Base-by-base conservation (phyloP, 495 filamentous ascomycete genomes). In the Lasiosphaeria miniovina region DNA sequence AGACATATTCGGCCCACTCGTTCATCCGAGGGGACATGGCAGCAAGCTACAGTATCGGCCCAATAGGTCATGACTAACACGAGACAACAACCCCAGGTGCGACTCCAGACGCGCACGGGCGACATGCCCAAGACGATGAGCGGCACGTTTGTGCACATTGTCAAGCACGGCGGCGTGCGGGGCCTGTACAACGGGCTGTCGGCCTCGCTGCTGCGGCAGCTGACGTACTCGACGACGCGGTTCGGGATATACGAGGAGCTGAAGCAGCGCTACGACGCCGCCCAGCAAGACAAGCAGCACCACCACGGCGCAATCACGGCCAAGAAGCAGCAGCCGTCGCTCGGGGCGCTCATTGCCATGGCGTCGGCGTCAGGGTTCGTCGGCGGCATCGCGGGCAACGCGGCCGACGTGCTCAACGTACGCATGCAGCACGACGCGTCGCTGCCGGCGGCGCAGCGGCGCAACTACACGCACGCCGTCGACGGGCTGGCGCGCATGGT, bases 351-450 rank as follows among this genome's bases (percentile, higher is more conserved):
- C 1, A 77, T 98, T 62, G 87, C 81, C 61, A 89, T 98, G 68
- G 88, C 93, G 55, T 87, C 84, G 11, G 78, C 82, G 17, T 95
- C 94, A 3, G 94, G 94, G 50, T 88, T 96, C 72, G 74, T 96
- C 4, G 94, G 94, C 58, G 94, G 94, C 32, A 71, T 96, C 7
- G 89, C 90, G 10, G 94, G 94, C 58, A 98, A 98, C 74, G 90
- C 91, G 0, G 93, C 93, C 58, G 94, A 98, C 70, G 89, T 98
- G 10, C 81, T 97, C 58, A 98, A 98, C 75, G 94, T 98, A 46
- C 91, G 94, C 63, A 98, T 98, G 94, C 94, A 98, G 74, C 88
- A 93, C 77, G 94, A 98, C 71, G 87, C 90, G 11, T 85, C 93
- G 0, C 83, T 96, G 4, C 90, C 92, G 0, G 66, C 76, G 3